A percentile compares a stretch with the other conserved stretches of the same genome.
Conservation (phyloP, 345 rosid genomes). For the Clausena lansium region DNA sequence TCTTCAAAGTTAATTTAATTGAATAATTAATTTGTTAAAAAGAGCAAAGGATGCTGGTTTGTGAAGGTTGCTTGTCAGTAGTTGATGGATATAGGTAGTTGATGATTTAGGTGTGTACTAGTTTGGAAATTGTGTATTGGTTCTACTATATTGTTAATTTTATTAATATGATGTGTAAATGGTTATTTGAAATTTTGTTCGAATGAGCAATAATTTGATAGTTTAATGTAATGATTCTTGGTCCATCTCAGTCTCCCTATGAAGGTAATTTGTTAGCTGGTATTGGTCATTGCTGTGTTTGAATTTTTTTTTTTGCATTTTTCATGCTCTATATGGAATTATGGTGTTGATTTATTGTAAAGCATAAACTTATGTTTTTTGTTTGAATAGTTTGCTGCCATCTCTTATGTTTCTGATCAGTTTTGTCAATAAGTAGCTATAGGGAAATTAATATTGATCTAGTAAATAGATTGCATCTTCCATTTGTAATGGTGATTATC, state of each 20-base stretch:
- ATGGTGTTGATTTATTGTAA: no score
- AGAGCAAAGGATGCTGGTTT: no score
- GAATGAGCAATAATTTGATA: conserved; percentile 15
- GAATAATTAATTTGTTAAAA: no score
- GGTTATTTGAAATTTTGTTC: not conserved
- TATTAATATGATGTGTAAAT: not conserved
- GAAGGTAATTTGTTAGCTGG: conserved; percentile 38
- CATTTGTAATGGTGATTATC: no score
- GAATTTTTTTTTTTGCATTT: not conserved
- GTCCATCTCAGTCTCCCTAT: conserved; percentile 54
- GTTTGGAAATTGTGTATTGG: not conserved
- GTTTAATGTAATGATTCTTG: conserved; percentile 55
- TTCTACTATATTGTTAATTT: not conserved
- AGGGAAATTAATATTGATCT: no score
- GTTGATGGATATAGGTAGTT: no score
- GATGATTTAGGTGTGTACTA: not conserved
- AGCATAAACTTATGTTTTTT: no score
- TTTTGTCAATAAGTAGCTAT: no score
- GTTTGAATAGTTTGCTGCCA: not conserved
- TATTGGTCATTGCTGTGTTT: not conserved
- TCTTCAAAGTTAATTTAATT: no score
- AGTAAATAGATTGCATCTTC: no score
- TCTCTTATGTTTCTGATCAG: no score
- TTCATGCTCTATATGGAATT: not conserved
- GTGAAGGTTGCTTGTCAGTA: no score